A percentile compares a stretch with the other conserved stretches of the same genome.
Conservation (phyloP, 2,329 filamentous ascomycete species). For the Pseudogymnoascus sp. region DNA sequence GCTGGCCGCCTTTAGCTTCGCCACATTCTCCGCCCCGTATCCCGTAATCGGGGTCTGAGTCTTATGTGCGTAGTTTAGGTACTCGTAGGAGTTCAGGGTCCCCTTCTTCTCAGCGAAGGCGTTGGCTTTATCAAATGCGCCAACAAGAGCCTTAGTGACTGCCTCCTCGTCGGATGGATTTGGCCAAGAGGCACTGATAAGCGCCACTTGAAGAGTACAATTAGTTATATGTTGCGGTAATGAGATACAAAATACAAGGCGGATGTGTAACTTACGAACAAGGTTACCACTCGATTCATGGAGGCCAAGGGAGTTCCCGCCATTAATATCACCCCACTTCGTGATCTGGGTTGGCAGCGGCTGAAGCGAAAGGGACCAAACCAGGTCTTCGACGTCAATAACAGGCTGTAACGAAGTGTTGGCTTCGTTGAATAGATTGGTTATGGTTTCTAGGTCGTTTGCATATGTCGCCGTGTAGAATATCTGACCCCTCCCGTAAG, state of each 20-base stretch:
- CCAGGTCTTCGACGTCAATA: background rate
- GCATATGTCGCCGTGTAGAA: conserved; percentile 12
- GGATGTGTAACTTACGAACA: background rate
- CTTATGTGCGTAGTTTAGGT: conserved; percentile 40
- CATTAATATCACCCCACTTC: conserved; percentile 8
- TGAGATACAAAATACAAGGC: background rate
- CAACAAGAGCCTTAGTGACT: background rate
- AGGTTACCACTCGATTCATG: conserved; percentile 11
- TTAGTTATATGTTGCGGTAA: background rate
- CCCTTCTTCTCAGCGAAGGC: background rate
- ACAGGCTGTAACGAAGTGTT: background rate
- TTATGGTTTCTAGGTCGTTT: conserved; percentile 6
- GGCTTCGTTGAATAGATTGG: conserved; percentile 7
- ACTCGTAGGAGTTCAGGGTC: conserved; percentile 20
- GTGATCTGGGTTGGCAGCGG: conserved; percentile 11
- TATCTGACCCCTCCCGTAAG: conserved; percentile 2
- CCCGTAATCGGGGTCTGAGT: conserved; percentile 36
- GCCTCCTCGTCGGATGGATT: conserved; percentile 1
- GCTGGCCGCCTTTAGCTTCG: conserved; percentile 26
- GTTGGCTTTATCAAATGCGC: background rate
- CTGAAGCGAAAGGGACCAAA: conserved; percentile 4
- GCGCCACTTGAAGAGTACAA: background rate
- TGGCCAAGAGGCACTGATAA: conserved; percentile 7
- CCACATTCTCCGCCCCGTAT: conserved; percentile 36
- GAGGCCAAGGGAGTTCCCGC: conserved; percentile 12